Conservation (phyloP, 768 basidiomycete genomes). For the Rhodotorula diobovata region DNA sequence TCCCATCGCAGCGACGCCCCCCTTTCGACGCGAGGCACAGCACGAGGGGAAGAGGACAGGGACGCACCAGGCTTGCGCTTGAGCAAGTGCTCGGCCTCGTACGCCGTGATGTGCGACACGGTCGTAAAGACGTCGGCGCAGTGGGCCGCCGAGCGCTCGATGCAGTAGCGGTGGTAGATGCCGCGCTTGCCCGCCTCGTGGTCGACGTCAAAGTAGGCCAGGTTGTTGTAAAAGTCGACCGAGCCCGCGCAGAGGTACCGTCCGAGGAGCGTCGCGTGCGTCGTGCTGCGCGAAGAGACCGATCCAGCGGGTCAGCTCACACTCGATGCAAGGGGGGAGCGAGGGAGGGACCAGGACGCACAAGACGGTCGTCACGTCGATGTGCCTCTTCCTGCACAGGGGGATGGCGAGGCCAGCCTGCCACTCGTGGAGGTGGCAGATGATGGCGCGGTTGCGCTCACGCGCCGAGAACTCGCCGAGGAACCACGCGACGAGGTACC, state of each 20-base stretch:
- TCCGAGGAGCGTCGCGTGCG: slow-evolving; percentile 95
- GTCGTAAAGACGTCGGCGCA: slow-evolving; percentile 99
- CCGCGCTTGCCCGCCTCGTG: slow-evolving; percentile 99
- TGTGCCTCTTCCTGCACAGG: slow-evolving; percentile 88
- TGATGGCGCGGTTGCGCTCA: slow-evolving; percentile 75
- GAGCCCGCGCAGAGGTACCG: slow-evolving; percentile 97
- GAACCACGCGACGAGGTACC: slow-evolving; percentile 98
- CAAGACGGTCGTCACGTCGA: slow-evolving; percentile 97
- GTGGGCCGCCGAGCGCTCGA: slow-evolving; percentile 89
- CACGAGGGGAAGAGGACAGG: no score
- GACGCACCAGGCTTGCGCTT: slow-evolving; percentile 72
- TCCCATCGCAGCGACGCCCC: no score
- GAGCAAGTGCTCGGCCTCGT: slow-evolving; percentile 89
- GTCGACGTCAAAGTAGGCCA: slow-evolving; percentile 98
- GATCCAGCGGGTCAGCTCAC: not conserved
- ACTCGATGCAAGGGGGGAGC: not conserved
- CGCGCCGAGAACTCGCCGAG: slow-evolving; percentile 90
- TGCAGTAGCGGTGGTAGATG: slow-evolving; percentile 97
- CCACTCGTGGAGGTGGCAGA: slow-evolving; percentile 99
- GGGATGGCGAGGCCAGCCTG: slow-evolving; percentile 60
- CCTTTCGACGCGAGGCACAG: no score
- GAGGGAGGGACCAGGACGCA: not conserved
- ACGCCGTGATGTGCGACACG: slow-evolving; percentile 95
- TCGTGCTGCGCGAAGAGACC: slow-evolving; percentile 54
- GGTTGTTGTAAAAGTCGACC: slow-evolving; percentile 99